Percentiles rank a stretch among this genome's conserved stretches.
Evolutionary conservation across 768 basidiomycete species (phyloP).

Genomic region (Suillus decipiens): DNA sequence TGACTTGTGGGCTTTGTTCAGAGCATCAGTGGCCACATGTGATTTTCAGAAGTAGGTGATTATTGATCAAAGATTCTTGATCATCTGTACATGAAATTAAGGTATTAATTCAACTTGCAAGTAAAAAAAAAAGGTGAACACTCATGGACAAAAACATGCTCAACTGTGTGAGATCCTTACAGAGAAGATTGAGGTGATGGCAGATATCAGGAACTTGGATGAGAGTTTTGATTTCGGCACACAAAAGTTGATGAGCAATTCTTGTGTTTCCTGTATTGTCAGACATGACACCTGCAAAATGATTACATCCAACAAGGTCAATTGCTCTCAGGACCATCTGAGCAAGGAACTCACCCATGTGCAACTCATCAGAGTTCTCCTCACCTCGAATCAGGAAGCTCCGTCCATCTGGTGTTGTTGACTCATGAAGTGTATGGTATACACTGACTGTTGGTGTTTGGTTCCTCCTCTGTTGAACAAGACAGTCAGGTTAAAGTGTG

Average conservation of each 20-base stretch:
- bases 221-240: neutral
- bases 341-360: neutral
- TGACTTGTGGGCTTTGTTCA: conserved; percentile 16
- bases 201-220: no score
- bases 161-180: no score
- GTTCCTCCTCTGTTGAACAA: no score
- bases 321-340: neutral
- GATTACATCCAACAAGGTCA: neutral
- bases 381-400: no score
- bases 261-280: neutral
- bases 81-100: neutral
- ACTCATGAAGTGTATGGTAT: no score
- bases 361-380: neutral
- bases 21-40: conserved; percentile 16
- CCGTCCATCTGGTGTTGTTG: no score
- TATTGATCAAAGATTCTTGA: conserved; percentile 18
- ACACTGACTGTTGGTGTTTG: no score
- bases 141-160: no score
- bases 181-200: no score
- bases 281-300: neutral
- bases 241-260: neutral
- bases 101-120: no score
- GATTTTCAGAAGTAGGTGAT: conserved; percentile 27
- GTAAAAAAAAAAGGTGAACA: no score
- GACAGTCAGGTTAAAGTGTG: no score